These are phyloP conservation scores for Trichoderma orchidacearum DNA, from an alignment of 495 filamentous ascomycete species.

Conservation along the genomic window DNA sequence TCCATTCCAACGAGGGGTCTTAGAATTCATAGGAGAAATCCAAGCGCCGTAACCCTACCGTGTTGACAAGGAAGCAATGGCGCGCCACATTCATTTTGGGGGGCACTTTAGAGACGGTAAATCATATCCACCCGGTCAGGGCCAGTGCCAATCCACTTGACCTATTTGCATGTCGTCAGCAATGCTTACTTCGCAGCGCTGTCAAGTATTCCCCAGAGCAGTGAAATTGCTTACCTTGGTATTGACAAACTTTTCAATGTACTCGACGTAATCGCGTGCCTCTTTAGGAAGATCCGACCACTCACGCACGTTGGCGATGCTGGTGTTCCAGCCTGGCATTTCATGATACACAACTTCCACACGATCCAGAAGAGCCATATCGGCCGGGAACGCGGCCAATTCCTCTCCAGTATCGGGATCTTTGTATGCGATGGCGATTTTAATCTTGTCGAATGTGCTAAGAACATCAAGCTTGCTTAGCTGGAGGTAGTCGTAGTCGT, in stretches of 20 bases:
- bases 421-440: not conserved
- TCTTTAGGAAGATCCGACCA: slow-evolving; percentile 59
- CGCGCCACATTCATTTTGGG: too few species aligned
- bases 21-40: too few species aligned
- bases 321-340: slow-evolving; percentile 10
- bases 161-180: slow-evolving; percentile 3
- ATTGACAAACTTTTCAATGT: slow-evolving; percentile 53
- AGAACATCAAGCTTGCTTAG: not conserved
- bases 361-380: not conserved
- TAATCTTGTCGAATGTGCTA: not conserved
- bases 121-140: slow-evolving; percentile 7
- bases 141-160: slow-evolving; percentile 7
- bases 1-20: too few species aligned
- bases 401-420: slow-evolving; percentile 5
- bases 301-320: slow-evolving; percentile 32
- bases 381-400: slow-evolving; percentile 2
- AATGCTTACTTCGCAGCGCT: not conserved
- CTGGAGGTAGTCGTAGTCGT: not conserved
- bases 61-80: too few species aligned
- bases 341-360: not conserved
- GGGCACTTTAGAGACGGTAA: not conserved
- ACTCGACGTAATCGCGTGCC: slow-evolving; percentile 56
- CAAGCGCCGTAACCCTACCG: too few species aligned
- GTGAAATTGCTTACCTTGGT: slow-evolving; percentile 40
- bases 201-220: not conserved